Base-by-base conservation (phyloP, 345 rosid genomes). In the Brassica juncea region DNA sequence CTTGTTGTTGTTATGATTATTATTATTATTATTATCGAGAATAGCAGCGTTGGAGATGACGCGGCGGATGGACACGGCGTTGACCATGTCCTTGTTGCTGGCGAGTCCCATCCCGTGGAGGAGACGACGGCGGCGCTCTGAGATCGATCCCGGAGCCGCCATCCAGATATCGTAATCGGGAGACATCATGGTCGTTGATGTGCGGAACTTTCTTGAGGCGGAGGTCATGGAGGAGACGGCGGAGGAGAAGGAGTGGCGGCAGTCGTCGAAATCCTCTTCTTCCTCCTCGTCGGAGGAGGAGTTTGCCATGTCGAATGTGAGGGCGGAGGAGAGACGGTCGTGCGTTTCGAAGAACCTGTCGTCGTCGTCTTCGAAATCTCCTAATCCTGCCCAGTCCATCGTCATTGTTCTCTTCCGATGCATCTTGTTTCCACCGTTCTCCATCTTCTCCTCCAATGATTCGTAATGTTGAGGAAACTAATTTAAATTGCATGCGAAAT, bases 61-160 rank as follows among this genome's bases (percentile, higher is more conserved):
- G 28, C 80, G 78, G 28, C 84, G 85, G 11, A 65, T 79, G 2
- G 89, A 78, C 12, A 82, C 77, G 1, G 70, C 81, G 10, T 85
- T 81, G 7, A 83, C 42, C 68, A 86, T 66, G 12, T 86, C 86
- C 64, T 84, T 89, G 28, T 85, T 77, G 28, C 82, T 47, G 0
- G 76, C 81, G 60, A 95, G 79, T 1, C 99, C 97, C 99, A 93
- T 93, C 0, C 96, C 96, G n/a, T 87, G 88, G 1, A 95, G 83
- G 23, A 95, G 89, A 12, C 94, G 91, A 54, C 88, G 88, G 6
- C 99, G 88, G 2, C 99, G 87, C 70, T 95, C 94, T 0, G 73
- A 85, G 14, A 95, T 88, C 8, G 99, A 90, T 3, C 94, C 97
- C 1, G 99, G 99, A 6, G 92, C 89, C 0, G 92, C 84, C 96